phyloP scores from a whole-genome alignment of 2,329 filamentous ascomycete species.

The Albifimbria verrucaria region DNA sequence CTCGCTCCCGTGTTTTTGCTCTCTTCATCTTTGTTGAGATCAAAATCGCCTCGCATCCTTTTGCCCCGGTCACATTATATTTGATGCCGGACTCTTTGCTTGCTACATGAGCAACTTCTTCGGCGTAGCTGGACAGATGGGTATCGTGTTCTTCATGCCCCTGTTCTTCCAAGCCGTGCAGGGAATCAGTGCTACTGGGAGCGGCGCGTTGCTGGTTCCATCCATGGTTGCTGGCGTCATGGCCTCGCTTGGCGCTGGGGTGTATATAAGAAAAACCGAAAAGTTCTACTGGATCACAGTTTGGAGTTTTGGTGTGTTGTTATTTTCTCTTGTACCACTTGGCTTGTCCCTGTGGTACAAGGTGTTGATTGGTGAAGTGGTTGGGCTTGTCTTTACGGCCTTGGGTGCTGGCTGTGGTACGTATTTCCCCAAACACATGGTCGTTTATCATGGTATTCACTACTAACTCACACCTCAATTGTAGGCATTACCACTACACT shows the following conservation, averaged over 20 bases:
- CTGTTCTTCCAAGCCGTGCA: constrained; percentile 74
- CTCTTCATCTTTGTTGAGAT: constrained; percentile 69
- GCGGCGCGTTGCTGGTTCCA: constrained; percentile 66
- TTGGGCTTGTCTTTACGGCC: constrained; percentile 51
- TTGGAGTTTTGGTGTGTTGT: constrained; percentile 48
- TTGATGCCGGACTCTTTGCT: constrained; percentile 62
- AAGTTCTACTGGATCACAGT: constrained; percentile 69
- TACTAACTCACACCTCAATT: constrained; percentile 2
- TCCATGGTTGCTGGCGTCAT: constrained; percentile 58
- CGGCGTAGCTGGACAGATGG: constrained; percentile 54
- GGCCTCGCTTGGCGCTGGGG: constrained; percentile 62
- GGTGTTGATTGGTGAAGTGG: constrained; percentile 49
- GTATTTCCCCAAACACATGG: too few relatives aligned
- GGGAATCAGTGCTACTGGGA: constrained; percentile 58
- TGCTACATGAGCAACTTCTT: constrained; percentile 73
- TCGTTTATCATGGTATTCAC: too few relatives aligned
- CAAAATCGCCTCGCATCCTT: constrained; percentile 65
- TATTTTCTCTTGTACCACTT: constrained; percentile 51
- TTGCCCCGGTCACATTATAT: constrained; percentile 71
- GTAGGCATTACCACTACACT: constrained; percentile 68
- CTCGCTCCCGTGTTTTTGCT: constrained; percentile 57
- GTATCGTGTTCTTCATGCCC: constrained; percentile 67
- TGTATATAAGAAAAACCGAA: constrained; percentile 67
- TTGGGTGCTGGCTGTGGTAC: constrained; percentile 29
- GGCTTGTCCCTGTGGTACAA: constrained; percentile 48